A percentile compares a stretch with the other conserved stretches of the same genome.
phyloP scores from a whole-genome alignment of 257 asterid genomes.

The Coffea eugenioides region DNA sequence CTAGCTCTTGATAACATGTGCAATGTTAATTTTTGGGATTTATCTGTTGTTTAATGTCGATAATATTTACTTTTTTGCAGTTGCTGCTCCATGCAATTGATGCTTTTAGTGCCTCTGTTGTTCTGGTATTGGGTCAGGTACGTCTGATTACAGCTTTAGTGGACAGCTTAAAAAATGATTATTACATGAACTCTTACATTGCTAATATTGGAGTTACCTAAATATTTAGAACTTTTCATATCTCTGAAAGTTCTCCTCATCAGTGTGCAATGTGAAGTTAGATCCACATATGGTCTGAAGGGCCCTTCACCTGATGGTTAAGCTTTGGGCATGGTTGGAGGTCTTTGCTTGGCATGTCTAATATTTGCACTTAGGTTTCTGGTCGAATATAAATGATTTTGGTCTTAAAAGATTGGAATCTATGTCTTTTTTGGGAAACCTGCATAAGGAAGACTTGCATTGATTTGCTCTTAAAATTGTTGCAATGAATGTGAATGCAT shows the following conservation, averaged over 20 bases:
- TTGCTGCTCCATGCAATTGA: conserved; percentile 92
- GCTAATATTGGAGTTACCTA: neutral
- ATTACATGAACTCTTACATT: neutral
- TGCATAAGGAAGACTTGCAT: neutral
- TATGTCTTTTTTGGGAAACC: neutral
- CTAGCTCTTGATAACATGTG: conserved; percentile 4
- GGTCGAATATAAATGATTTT: neutral
- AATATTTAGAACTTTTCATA: neutral
- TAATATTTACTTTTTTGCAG: conserved; percentile 39
- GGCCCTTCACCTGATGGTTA: neutral
- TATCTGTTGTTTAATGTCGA: conserved; percentile 7
- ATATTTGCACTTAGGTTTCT: neutral
- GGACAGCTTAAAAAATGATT: neutral
- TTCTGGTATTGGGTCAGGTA: conserved; percentile 98
- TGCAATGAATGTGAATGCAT: too few relatives aligned
- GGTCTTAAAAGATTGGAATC: neutral
- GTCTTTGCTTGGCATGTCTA: neutral
- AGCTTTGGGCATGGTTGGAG: neutral
- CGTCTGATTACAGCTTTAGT: conserved; percentile 12
- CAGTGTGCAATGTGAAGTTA: neutral
- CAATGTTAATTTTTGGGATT: neutral
- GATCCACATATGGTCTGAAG: neutral
- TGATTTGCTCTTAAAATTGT: neutral
- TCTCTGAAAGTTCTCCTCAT: neutral
- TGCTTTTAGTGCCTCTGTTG: conserved; percentile 73